Conservation (phyloP, 2,329 filamentous ascomycete genomes). For the Fusarium secorum region DNA sequence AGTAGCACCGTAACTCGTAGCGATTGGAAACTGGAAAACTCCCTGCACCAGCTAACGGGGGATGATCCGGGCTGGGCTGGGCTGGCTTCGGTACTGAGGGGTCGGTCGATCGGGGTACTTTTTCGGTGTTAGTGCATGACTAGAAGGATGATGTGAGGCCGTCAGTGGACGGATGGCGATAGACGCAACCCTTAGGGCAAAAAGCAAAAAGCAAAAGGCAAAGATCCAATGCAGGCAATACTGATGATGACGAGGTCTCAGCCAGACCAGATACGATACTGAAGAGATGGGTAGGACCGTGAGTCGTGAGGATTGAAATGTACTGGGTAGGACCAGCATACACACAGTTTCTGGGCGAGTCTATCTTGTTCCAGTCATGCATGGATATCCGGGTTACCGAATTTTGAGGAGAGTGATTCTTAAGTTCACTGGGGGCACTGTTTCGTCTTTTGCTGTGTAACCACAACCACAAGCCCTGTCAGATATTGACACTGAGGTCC, state of each 20-base stretch:
- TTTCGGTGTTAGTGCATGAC: constrained; percentile 30
- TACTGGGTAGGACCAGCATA: neutral
- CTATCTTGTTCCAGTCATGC: neutral
- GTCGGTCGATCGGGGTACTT: constrained; percentile 34
- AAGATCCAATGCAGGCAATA: constrained; percentile 22
- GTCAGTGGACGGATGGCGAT: constrained; percentile 28
- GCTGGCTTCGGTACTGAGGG: constrained; percentile 38
- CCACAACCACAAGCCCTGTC: neutral
- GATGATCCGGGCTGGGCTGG: constrained; percentile 28
- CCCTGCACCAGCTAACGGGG: constrained; percentile 38
- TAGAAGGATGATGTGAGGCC: constrained; percentile 22
- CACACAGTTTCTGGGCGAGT: neutral
- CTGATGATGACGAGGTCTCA: constrained; percentile 22
- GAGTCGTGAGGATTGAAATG: neutral
- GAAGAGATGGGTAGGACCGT: neutral
- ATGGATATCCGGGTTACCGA: neutral
- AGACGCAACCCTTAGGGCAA: constrained; percentile 31
- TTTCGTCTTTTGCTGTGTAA: constrained; percentile 2
- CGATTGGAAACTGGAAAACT: constrained; percentile 20
- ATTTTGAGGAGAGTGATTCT: neutral
- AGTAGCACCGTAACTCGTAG: constrained; percentile 11
- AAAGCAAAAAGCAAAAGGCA: constrained; percentile 27
- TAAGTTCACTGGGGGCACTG: neutral
- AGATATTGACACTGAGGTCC: neutral
- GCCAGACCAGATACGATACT: neutral